These are phyloP conservation scores for Austroboletus festivus DNA, from an alignment of 768 basidiomycete genomes.

Conservation along the genomic window DNA sequence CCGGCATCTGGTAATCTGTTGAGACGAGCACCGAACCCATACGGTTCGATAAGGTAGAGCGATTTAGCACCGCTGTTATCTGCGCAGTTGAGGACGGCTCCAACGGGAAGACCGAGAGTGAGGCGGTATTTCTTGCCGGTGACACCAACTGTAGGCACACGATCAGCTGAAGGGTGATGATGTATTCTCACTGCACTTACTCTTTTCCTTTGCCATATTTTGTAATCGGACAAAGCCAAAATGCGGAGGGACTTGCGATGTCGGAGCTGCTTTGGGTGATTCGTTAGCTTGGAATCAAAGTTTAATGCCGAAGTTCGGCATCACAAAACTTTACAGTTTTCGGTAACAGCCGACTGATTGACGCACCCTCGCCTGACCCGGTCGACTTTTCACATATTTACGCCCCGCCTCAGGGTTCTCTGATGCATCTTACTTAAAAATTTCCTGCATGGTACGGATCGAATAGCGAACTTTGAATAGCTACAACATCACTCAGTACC, in stretches of 20 bases:
- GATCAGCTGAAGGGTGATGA: not conserved
- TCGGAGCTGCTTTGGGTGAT: not conserved
- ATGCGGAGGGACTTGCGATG: not conserved
- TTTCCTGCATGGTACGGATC: too few relatives aligned
- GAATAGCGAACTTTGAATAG: too few relatives aligned
- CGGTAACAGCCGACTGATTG: conserved; percentile 9
- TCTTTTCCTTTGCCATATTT: conserved; percentile 28
- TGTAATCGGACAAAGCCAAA: conserved; percentile 4
- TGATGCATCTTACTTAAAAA: too few relatives aligned
- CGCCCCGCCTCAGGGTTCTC: too few relatives aligned
- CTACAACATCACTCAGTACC: too few relatives aligned
- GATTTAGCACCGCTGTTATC: conserved; percentile 99
- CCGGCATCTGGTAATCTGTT: conserved; percentile 97
- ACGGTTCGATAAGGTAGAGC: conserved; percentile 92
- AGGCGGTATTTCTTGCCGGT: conserved; percentile 96
- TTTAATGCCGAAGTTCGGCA: conserved; percentile 23
- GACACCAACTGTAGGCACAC: conserved; percentile 46
- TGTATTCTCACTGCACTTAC: not conserved
- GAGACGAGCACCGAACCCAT: conserved; percentile 91
- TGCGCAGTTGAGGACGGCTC: conserved; percentile 94
- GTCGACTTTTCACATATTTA: too few relatives aligned
- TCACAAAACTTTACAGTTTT: conserved; percentile 15
- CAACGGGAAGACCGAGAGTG: conserved; percentile 90
- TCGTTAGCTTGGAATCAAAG: conserved; percentile 12
- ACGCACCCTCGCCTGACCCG: too few relatives aligned